Evolutionary conservation across 495 filamentous ascomycete genomes (phyloP).

Genomic region (Xylaria scruposa): DNA sequence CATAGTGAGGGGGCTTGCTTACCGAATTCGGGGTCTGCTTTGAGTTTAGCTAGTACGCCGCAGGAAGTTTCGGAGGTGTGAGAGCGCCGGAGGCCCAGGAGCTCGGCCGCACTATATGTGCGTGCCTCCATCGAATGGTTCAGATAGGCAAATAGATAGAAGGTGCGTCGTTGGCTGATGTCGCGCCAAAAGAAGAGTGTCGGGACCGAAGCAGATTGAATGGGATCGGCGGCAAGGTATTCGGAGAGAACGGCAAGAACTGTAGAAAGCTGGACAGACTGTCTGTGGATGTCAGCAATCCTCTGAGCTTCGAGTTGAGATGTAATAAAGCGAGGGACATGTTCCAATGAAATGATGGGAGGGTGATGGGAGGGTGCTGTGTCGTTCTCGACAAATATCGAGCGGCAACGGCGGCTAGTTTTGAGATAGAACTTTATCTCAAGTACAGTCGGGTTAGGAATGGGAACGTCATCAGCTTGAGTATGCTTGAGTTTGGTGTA

Average conservation of each 20-base stretch:
- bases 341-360: constrained; percentile 6
- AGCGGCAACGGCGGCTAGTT: constrained; percentile 19
- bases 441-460: constrained; percentile 13
- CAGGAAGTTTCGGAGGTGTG: not conserved
- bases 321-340: constrained; percentile 35
- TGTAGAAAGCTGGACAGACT: constrained; percentile 33
- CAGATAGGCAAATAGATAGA: constrained; percentile 45
- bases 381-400: constrained; percentile 11
- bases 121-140: constrained; percentile 42
- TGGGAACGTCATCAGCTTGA: constrained; percentile 22
- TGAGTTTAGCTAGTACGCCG: constrained; percentile 29
- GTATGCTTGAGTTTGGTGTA: constrained; percentile 24
- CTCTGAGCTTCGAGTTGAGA: constrained; percentile 48
- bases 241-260: constrained; percentile 34
- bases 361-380: not conserved
- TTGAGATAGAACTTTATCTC: constrained; percentile 30
- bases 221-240: constrained; percentile 25
- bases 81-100: constrained; percentile 40
- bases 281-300: constrained; percentile 34
- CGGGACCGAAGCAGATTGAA: constrained; percentile 26
- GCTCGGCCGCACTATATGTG: constrained; percentile 47
- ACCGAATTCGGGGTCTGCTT: constrained; percentile 45
- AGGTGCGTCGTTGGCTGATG: constrained; percentile 34
- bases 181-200: constrained; percentile 43
- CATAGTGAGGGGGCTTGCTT: constrained; percentile 20